Percentiles rank a stretch among this genome's conserved stretches.
Evolutionary conservation across 225 moss, liverwort and hornwort species (phyloP).

Genomic region (Physcomitrellopsis africana): DNA sequence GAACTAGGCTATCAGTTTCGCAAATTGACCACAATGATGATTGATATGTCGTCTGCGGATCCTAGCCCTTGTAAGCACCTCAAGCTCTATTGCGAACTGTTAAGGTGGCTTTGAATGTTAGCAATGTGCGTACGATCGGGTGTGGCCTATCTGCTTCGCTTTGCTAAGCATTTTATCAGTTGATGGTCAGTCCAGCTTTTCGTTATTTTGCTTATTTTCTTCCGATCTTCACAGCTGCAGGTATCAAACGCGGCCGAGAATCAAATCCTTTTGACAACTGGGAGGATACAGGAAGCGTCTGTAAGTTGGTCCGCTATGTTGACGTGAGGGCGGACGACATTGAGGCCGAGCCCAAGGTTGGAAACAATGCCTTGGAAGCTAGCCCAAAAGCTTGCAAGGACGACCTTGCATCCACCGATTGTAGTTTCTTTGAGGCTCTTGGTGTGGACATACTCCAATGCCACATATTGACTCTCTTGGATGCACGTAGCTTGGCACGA

Average conservation of each 20-base stretch:
- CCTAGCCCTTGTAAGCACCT: not conserved
- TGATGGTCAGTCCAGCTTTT: not conserved
- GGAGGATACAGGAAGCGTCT: conserved; percentile 7
- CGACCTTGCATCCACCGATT: not conserved
- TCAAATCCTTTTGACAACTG: too few relatives aligned
- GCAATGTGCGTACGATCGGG: too few relatives aligned
- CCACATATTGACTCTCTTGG: conserved; percentile 36
- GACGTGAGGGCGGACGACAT: not conserved
- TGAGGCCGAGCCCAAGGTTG: not conserved
- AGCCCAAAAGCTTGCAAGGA: not conserved
- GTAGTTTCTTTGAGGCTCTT: conserved; percentile 14
- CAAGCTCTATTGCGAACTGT: not conserved
- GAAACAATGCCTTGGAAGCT: not conserved
- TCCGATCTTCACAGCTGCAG: conserved; percentile 9
- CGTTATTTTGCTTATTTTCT: not conserved
- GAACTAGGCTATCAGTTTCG: not conserved
- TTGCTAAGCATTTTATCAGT: too few relatives aligned
- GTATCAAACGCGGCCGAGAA: conserved; percentile 24
- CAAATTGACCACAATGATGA: conserved; percentile 7
- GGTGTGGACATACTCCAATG: conserved; percentile 30
- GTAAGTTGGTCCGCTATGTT: conserved; percentile 19
- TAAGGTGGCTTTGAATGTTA: not conserved
- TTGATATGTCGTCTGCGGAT: conserved; percentile 10
- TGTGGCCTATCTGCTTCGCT: too few relatives aligned
- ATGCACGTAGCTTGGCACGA: conserved; percentile 50